phyloP scores from a whole-genome alignment of 257 asterid species.

The Nemophila menziesii region DNA sequence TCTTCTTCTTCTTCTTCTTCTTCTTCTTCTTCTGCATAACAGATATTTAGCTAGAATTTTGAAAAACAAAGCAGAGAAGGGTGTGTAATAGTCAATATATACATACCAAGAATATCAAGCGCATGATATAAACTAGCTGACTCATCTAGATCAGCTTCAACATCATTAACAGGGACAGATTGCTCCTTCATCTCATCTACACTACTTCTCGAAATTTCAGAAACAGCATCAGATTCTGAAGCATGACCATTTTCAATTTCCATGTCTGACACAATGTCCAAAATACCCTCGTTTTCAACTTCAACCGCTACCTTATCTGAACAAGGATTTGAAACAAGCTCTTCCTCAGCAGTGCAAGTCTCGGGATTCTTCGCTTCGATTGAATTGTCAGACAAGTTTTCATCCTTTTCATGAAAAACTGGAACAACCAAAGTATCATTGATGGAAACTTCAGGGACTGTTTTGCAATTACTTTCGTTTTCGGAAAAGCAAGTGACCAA shows the following conservation, averaged over 20 bases:
- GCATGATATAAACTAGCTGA: slow-evolving; percentile 25
- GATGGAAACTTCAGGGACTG: slow-evolving; percentile 26
- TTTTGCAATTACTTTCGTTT: slow-evolving; percentile 14
- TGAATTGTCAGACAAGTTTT: slow-evolving; percentile 17
- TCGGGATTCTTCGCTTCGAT: neutral
- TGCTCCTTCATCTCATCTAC: slow-evolving; percentile 33
- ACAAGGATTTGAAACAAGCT: neutral
- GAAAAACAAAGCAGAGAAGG: neutral
- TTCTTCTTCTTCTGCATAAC: no score
- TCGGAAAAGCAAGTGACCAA: slow-evolving; percentile 29
- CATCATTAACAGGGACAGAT: slow-evolving; percentile 23
- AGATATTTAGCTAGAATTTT: neutral
- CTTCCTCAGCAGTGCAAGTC: neutral
- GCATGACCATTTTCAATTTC: slow-evolving; percentile 50
- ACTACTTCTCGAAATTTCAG: slow-evolving; percentile 40
- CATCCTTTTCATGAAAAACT: slow-evolving; percentile 25
- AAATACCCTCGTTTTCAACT: slow-evolving; percentile 27
- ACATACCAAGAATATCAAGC: slow-evolving; percentile 42
- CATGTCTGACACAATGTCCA: slow-evolving; percentile 45
- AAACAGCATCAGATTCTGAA: slow-evolving; percentile 49
- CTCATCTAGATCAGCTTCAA: slow-evolving; percentile 27
- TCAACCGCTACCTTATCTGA: slow-evolving; percentile 9
- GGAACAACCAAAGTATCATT: slow-evolving; percentile 24
- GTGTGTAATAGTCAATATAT: slow-evolving; percentile 13
- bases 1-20: no score